Conservation (phyloP, 345 rosid genomes). For the Rhodamnia argentea region DNA sequence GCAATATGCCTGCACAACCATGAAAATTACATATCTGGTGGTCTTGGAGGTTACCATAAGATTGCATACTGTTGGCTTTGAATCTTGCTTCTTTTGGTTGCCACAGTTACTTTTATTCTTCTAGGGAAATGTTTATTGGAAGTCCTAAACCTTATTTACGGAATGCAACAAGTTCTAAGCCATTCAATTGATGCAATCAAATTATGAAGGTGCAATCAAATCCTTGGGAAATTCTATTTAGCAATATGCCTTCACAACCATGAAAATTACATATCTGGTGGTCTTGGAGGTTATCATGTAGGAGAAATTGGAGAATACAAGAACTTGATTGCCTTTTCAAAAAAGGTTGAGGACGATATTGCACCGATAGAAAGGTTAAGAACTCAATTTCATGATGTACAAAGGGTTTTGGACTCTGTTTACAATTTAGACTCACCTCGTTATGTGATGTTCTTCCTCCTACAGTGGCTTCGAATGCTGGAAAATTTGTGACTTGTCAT, state of each 20-base stretch:
- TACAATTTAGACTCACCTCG: background rate
- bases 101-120: background rate
- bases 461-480: background rate
- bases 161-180: background rate
- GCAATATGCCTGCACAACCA: background rate
- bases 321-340: background rate
- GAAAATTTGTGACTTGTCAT: background rate
- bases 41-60: background rate
- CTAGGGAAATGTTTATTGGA: background rate
- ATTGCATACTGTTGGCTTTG: background rate
- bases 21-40: background rate
- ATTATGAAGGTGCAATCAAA: background rate
- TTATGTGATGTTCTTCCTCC: background rate
- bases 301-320: background rate
- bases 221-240: background rate
- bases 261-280: background rate
- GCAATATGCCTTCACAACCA: background rate
- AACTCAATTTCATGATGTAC: background rate
- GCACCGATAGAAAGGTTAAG: background rate
- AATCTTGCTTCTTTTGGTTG: background rate
- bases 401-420: background rate
- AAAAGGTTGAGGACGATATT: background rate
- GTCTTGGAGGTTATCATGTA: background rate
- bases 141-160: background rate
- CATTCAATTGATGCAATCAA: background rate